Evolutionary conservation across 1,284 basidiomycete species (phyloP).

Genomic region (Papiliotrema laurentii): DNA sequence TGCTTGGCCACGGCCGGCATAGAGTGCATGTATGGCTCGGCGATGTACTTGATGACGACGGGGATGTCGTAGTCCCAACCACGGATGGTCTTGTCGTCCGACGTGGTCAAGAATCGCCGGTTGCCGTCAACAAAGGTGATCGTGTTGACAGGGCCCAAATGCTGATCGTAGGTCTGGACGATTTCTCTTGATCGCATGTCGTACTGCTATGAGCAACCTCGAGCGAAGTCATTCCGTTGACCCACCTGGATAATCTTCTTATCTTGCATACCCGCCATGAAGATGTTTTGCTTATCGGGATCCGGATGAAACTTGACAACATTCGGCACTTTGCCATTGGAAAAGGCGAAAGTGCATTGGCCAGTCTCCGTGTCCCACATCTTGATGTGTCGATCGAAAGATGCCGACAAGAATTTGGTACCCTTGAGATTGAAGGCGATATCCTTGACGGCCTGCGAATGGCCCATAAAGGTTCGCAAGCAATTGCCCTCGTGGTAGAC

Average conservation of each 20-base stretch:
- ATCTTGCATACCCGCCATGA: slow-evolving; percentile 97
- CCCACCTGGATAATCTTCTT: slow-evolving; percentile 94
- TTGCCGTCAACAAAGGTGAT: slow-evolving; percentile 98
- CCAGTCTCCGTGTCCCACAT: slow-evolving; percentile 99
- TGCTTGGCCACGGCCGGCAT: slow-evolving; percentile 97
- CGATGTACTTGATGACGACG: slow-evolving; percentile 98
- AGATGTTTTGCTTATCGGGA: slow-evolving; percentile 90
- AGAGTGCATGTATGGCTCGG: slow-evolving; percentile 98
- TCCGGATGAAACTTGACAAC: slow-evolving; percentile 94
- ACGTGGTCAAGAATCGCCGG: slow-evolving; percentile 93
- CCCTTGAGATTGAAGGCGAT: slow-evolving; percentile 93
- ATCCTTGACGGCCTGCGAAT: slow-evolving; percentile 94
- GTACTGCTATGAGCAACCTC: slow-evolving; percentile 58
- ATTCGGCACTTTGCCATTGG: slow-evolving; percentile 94
- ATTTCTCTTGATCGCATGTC: slow-evolving; percentile 91
- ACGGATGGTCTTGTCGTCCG: slow-evolving; percentile 98
- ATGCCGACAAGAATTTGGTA: slow-evolving; percentile 81
- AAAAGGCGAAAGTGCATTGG: slow-evolving; percentile 88
- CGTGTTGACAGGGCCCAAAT: slow-evolving; percentile 95
- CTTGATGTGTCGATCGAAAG: slow-evolving; percentile 95
- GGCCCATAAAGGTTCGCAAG: slow-evolving; percentile 93
- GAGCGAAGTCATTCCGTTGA: not conserved
- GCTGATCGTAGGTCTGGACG: slow-evolving; percentile 97
- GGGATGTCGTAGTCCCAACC: slow-evolving; percentile 99
- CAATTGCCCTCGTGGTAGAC: slow-evolving; percentile 96